Evolutionary conservation across 805 yeast species (phyloP), one percentile per base, ranked within the genome.

Genomic region (Nakazawaea pomicola): DNA sequence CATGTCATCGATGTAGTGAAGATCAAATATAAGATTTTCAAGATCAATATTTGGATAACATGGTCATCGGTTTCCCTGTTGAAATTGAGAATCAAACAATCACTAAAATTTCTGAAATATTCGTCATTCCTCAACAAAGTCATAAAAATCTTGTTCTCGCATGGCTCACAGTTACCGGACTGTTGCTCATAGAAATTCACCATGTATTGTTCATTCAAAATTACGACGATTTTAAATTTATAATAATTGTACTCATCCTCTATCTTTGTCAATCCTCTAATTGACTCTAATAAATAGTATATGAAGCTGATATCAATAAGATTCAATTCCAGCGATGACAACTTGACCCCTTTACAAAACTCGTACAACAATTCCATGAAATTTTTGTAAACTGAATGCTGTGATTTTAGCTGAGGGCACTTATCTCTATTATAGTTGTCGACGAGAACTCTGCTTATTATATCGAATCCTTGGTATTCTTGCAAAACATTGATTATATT

Each of bases 171-270:
- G 28, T 38, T 35, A 5, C 43, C 29, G 5, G 24, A 33, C 43
- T 29, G 40, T 5, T 34, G 27, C 23, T 57, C 69, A 52, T 49
- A 70, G 58, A 49, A 67, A 46, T 76, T 63, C 29, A 87, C 82
- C 81, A 90, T 77, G 59, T 78, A 90, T 60, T 90, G 96, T 56
- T 90, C 96, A 60, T 90, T 90, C 19, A 90, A 64, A 1, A 88
- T 80, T 29, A 90, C 64, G 10, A 90, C 58, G 12, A 86, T 63
- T 52, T 79, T 80, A 64, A 89, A 80, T 46, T 82, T 79, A 29
- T 85, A 75, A 46, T 76, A 78, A 53, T 79, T 82, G 47, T 68
- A 70, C 36, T 78, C 72, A 54, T 82, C 81, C 33, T 72, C 76
- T 8, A 71, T 71, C 16, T 60, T 58, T 24, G 68, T 64, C 1